These are phyloP conservation scores for Pseudonitzschia pungens DNA, from an alignment of 108 stramenopile species.

Conservation along the genomic window DNA sequence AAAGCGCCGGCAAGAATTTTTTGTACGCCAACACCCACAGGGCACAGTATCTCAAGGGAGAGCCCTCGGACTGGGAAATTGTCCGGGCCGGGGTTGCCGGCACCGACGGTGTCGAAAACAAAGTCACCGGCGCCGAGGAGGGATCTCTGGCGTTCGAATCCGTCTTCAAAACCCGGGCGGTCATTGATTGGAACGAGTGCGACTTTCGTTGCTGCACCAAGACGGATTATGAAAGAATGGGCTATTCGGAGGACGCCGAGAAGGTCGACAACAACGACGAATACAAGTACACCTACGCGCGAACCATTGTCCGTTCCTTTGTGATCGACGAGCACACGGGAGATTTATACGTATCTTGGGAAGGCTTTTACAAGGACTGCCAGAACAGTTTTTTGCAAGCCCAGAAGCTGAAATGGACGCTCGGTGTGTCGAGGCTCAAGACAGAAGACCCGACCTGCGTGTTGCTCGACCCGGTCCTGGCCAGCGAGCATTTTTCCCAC, in stretches of 20 bases:
- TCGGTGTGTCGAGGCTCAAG: conserved; percentile 24
- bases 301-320: neutral
- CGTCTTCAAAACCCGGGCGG: conserved; percentile 11
- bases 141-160: conserved; percentile 12
- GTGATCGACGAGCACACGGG: conserved; percentile 17
- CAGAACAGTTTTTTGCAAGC: neutral
- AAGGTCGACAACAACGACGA: neutral
- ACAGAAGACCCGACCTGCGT: conserved; percentile 1
- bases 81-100: neutral
- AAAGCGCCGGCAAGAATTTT: neutral
- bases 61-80: neutral
- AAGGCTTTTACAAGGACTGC: conserved; percentile 29
- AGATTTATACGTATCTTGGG: conserved; percentile 18
- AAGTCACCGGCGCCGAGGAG: neutral
- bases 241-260: neutral
- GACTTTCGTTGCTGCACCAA: conserved; percentile 6
- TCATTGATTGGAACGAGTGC: conserved; percentile 16
- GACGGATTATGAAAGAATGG: neutral
- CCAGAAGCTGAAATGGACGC: conserved; percentile 11
- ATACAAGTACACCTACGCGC: neutral
- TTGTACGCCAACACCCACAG: conserved; percentile 7
- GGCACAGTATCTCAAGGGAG: neutral
- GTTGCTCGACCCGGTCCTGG: neutral
- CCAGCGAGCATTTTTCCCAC: neutral
- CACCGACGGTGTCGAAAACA: neutral